Conservation (phyloP, 2,329 filamentous ascomycete species). For the Aspergillus neotritici region DNA sequence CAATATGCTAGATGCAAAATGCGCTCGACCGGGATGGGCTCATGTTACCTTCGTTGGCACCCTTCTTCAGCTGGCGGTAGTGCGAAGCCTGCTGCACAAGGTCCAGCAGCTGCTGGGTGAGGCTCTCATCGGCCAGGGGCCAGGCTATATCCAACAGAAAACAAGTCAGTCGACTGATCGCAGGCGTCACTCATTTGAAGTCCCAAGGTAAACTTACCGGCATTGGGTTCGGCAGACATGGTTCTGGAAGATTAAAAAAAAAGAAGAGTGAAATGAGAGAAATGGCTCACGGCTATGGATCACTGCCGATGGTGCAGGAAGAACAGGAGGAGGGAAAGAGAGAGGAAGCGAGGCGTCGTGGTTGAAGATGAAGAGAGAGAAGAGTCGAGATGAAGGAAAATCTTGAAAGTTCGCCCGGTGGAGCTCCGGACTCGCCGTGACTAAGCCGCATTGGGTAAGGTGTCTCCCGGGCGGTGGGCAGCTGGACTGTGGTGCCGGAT, state of each 20-base stretch:
- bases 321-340: too few species aligned
- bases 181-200: too few species aligned
- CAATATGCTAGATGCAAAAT: background rate
- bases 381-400: slow-evolving; percentile 2
- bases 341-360: too few species aligned
- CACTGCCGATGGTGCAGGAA: slow-evolving; percentile 12
- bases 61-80: slow-evolving; percentile 74
- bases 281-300: slow-evolving; percentile 36
- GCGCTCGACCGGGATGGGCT: background rate
- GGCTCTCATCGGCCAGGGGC: slow-evolving; percentile 65
- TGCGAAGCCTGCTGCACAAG: slow-evolving; percentile 65
- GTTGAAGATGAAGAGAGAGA: too few species aligned
- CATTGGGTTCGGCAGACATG: slow-evolving; percentile 30
- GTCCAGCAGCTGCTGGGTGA: slow-evolving; percentile 78
- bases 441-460: background rate
- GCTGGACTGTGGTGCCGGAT: too few species aligned
- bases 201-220: slow-evolving; percentile 17
- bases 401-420: slow-evolving; percentile 3
- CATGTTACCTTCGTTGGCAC: slow-evolving; percentile 64
- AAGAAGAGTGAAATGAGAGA: slow-evolving; percentile 18
- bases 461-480: background rate
- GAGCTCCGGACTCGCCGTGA: too few species aligned
- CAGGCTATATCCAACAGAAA: slow-evolving; percentile 46
- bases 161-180: slow-evolving; percentile 4
- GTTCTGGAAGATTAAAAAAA: slow-evolving; percentile 14